These are phyloP conservation scores for Podaxis rugospora DNA, from an alignment of 768 basidiomycete species.

Conservation along the genomic window DNA sequence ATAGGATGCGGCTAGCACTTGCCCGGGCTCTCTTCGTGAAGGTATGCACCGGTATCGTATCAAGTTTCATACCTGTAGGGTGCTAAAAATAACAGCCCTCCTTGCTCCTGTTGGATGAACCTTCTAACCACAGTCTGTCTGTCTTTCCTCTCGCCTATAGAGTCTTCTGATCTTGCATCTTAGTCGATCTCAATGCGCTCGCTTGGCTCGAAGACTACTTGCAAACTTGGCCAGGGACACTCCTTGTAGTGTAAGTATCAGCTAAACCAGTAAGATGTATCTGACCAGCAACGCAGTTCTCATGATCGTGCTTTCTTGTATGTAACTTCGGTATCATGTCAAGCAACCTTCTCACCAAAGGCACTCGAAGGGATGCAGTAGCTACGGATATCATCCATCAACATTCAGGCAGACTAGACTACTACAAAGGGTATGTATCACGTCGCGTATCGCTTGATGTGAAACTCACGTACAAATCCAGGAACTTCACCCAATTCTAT, in stretches of 20 bases:
- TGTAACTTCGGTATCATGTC: constrained; percentile 16
- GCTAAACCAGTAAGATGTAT: neutral
- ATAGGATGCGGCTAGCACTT: constrained; percentile 91
- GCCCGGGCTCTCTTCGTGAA: constrained; percentile 97
- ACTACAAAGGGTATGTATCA: constrained; percentile 84
- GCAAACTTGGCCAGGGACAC: constrained; percentile 89
- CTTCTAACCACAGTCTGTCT: constrained; percentile 88
- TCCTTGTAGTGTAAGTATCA: constrained; percentile 79
- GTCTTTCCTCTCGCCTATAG: neutral
- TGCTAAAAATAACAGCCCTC: constrained; percentile 41
- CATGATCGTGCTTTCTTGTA: constrained; percentile 97
- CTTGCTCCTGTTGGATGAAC: constrained; percentile 83
- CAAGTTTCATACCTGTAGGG: neutral
- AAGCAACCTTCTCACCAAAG: neutral
- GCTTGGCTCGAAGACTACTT: constrained; percentile 98
- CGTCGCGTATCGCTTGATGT: neutral
- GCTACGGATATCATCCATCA: constrained; percentile 99
- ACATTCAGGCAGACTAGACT: constrained; percentile 88
- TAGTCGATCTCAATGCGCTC: constrained; percentile 90
- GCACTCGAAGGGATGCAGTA: constrained; percentile 68
- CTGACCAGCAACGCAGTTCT: constrained; percentile 47
- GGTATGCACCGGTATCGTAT: constrained; percentile 28
- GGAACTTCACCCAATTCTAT: constrained; percentile 98
- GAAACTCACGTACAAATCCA: constrained; percentile 22
- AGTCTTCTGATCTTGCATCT: neutral